phyloP scores from a whole-genome alignment of 2,329 filamentous ascomycete species.

The Volutella citrinella region DNA sequence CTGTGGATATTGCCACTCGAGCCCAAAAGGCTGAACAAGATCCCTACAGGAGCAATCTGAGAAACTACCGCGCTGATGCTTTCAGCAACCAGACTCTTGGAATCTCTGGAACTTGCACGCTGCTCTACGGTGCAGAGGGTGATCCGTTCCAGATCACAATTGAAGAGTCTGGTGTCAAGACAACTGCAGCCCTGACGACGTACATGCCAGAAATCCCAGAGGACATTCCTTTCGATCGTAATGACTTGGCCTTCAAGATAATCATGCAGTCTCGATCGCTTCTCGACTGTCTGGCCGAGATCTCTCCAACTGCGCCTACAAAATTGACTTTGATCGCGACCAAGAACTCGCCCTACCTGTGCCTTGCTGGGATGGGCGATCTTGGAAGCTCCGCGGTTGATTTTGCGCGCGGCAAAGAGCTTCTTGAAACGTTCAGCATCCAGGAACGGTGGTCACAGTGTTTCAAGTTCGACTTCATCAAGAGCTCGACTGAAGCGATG shows the following conservation, averaged over 20 bases:
- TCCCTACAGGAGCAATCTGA: constrained; percentile 58
- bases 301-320: constrained; percentile 67
- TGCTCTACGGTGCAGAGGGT: constrained; percentile 73
- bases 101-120: constrained; percentile 79
- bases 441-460: constrained; percentile 59
- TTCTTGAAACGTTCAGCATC: constrained; percentile 75
- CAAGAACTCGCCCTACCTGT: constrained; percentile 66
- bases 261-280: constrained; percentile 83
- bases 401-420: constrained; percentile 60
- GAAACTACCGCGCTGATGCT: constrained; percentile 64
- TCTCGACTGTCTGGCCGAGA: constrained; percentile 68
- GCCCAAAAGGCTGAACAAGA: constrained; percentile 58
- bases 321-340: constrained; percentile 67
- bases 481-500: constrained; percentile 89
- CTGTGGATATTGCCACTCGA: constrained; percentile 65
- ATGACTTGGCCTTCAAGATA: constrained; percentile 81
- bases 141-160: constrained; percentile 80
- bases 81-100: constrained; percentile 83
- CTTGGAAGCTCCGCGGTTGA: constrained; percentile 64
- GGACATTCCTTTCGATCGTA: constrained; percentile 84
- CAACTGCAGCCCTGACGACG: constrained; percentile 84
- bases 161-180: constrained; percentile 81
- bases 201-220: constrained; percentile 74
- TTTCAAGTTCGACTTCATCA: constrained; percentile 86
- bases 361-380: constrained; percentile 62